Base-by-base conservation (phyloP, 2,329 filamentous ascomycete species). In the Phialophora tarda region DNA sequence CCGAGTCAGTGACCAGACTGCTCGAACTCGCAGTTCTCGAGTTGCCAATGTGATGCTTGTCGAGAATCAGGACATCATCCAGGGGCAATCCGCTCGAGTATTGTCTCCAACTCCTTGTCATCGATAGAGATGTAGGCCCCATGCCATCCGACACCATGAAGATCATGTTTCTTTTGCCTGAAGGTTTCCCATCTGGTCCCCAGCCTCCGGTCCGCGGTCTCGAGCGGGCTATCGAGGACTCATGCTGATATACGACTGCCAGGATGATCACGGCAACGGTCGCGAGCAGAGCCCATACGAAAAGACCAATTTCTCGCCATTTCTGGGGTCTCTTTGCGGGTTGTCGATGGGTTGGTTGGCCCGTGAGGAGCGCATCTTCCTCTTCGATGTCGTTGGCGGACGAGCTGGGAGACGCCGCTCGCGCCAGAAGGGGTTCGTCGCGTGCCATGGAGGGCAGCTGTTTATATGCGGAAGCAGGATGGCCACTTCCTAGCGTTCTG, bases 141-240 rank as follows among this genome's bases (percentile, higher is more conserved):
- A 99, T 99, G 75, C 95, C 95, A 78, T 99, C 95, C 0, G 92
- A 97, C 44, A 99, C 94, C 95, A 99, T 99, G 83, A 99, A 98
- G 73, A 99, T 90, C 61, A 99, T 84, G 79, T 98, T 99, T 62
- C 92, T 87, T 83, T 98, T 99, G 60, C 88, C 87, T 30, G 74
- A 79, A 63, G 83, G 82, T 69, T 80, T 82, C 23, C 77, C 77
- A 64, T 74, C 74, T 32, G 77, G 75, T 11, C 77, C 77, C 78
- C 78, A 80, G 54, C 73, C 71, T 57, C 70, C 66, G 63, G 72
- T 65, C 71, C 73, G 11, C 69, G 68, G 38, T 67, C 62, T 71
- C 69, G 75, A 64, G 58, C 75, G 75, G 64, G 70, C 74, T 48
- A 77, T 72, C 11, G 82, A 84, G 63, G 84, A 81, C 68, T 87